A percentile compares a stretch with the other conserved stretches of the same genome.
phyloP scores from a whole-genome alignment of 1,284 basidiomycete species.

The Apiotrichum siamense region DNA sequence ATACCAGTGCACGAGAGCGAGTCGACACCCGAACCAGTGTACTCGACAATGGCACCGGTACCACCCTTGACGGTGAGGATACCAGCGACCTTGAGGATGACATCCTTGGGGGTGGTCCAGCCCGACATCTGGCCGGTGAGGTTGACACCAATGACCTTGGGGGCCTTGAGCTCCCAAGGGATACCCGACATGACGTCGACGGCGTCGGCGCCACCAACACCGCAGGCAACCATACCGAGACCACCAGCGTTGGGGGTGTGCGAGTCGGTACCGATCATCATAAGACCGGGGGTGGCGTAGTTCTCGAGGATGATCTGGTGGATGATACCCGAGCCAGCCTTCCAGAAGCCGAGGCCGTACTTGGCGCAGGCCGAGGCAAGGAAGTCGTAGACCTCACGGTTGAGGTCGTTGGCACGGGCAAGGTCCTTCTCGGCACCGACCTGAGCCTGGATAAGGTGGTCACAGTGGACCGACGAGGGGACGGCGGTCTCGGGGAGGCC shows the following conservation, averaged over 20 bases:
- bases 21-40: slow-evolving; percentile 90
- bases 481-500: slow-evolving; percentile 97
- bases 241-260: slow-evolving; percentile 99
- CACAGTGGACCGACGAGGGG: slow-evolving; percentile 96
- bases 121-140: slow-evolving; percentile 80
- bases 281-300: slow-evolving; percentile 69
- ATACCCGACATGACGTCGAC: slow-evolving; percentile 98
- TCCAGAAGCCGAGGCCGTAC: slow-evolving; percentile 99
- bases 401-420: slow-evolving; percentile 83
- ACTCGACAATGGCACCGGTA: slow-evolving; percentile 93
- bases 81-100: slow-evolving; percentile 91
- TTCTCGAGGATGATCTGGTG: slow-evolving; percentile 99
- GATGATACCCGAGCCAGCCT: slow-evolving; percentile 94
- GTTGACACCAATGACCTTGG: slow-evolving; percentile 82
- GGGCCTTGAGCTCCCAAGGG: slow-evolving; percentile 97
- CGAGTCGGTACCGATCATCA: slow-evolving; percentile 68
- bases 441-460: slow-evolving; percentile 98
- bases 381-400: slow-evolving; percentile 99
- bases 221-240: slow-evolving; percentile 94
- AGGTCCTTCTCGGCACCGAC: slow-evolving; percentile 90
- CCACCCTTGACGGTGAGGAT: slow-evolving; percentile 93
- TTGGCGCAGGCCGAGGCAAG: slow-evolving; percentile 95
- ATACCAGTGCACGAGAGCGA: slow-evolving; percentile 90
- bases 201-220: slow-evolving; percentile 97
- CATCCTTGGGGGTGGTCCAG: slow-evolving; percentile 95